Percentiles rank a stretch among this genome's conserved stretches.
Conservation (phyloP, 371 early-diverging fungal species). For the Lichtheimia ramosa region DNA sequence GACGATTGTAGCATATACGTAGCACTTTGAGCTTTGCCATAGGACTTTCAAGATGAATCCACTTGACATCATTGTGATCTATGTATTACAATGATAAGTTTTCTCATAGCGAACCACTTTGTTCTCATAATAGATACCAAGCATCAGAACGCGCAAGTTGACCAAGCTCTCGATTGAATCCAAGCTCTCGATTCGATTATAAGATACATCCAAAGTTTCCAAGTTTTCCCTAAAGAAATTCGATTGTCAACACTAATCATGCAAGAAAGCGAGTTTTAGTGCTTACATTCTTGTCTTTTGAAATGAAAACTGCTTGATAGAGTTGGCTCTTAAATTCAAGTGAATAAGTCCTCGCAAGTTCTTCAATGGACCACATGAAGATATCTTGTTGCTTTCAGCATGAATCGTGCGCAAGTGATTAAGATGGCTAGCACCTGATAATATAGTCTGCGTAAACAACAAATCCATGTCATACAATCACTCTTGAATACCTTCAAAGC, state of each 20-base stretch:
- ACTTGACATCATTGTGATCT: conserved; percentile 56
- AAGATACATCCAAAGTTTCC: conserved; percentile 53
- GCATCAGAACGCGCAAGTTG: conserved; percentile 39
- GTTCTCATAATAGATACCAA: conserved; percentile 23
- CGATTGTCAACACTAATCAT: neutral
- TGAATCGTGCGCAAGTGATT: conserved; percentile 46
- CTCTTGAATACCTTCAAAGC: conserved; percentile 33
- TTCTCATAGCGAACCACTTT: neutral
- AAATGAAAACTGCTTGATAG: conserved; percentile 38
- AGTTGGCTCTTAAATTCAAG: conserved; percentile 46
- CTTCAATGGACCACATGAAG: conserved; percentile 39
- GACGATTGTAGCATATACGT: conserved; percentile 47
- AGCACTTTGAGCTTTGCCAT: conserved; percentile 40
- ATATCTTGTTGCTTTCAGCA: conserved; percentile 48
- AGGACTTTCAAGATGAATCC: conserved; percentile 37
- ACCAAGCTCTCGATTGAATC: conserved; percentile 42
- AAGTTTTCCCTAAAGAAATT: conserved; percentile 30
- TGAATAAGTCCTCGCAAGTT: conserved; percentile 37
- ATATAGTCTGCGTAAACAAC: too few species aligned
- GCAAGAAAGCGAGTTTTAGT: neutral
- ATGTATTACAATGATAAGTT: neutral
- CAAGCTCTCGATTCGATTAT: conserved; percentile 50
- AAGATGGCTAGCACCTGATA: neutral
- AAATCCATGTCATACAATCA: neutral
- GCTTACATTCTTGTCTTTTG: conserved; percentile 34